These are phyloP conservation scores for Rhododendron kiyosumense DNA, from an alignment of 148 eudicot genomes.

Conservation along the genomic window DNA sequence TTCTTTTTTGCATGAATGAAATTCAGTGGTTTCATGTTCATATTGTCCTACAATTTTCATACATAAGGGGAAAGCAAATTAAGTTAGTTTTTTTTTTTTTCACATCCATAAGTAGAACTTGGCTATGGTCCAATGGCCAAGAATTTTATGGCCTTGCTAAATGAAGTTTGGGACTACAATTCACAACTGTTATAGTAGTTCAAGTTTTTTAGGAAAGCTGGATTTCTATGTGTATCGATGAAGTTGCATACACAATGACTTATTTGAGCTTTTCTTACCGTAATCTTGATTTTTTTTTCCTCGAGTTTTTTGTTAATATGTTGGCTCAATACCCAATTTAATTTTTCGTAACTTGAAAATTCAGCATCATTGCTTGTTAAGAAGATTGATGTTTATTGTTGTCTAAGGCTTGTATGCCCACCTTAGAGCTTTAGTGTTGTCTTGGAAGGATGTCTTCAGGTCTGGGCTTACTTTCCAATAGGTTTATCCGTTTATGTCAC, in stretches of 20 bases:
- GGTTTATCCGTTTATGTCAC: not conserved
- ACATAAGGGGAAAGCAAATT: not conserved
- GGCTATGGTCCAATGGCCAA: not conserved
- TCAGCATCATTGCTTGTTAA: not conserved
- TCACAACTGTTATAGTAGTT: not conserved
- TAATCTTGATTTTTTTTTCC: not conserved
- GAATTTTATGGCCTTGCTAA: not conserved
- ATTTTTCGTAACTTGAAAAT: not conserved
- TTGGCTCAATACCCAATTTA: not conserved
- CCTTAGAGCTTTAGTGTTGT: not conserved
- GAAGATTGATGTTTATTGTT: not conserved
- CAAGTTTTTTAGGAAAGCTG: not conserved
- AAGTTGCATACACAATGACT: not conserved
- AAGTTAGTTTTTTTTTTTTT: not conserved
- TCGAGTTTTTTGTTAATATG: not conserved
- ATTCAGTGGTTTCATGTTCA: not conserved
- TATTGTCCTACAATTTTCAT: not conserved
- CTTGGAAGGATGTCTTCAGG: not conserved
- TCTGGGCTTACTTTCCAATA: constrained; percentile 1
- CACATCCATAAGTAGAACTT: not conserved
- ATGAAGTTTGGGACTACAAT: not conserved
- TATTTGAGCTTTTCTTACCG: not conserved
- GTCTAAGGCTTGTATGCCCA: not conserved
- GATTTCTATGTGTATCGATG: not conserved
- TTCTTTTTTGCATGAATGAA: too few relatives aligned